A percentile compares a stretch with the other conserved stretches of the same genome.
Evolutionary conservation across 2,329 filamentous ascomycete genomes (phyloP).

Genomic region (Immersiporthe knoxdaviesiana): DNA sequence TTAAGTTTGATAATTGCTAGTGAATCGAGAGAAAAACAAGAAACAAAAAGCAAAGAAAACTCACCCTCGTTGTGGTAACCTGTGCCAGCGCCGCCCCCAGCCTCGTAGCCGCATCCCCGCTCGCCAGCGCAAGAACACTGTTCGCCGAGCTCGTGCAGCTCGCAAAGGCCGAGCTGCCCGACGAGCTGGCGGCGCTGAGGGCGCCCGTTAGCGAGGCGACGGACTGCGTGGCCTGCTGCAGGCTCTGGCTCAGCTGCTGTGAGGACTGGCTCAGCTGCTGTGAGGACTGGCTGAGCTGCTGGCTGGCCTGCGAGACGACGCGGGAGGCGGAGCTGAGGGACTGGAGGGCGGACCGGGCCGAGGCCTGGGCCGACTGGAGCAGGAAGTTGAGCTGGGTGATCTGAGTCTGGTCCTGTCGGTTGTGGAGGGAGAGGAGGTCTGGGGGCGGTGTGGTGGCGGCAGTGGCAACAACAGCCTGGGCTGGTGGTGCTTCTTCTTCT

Average conservation of each 20-base stretch:
- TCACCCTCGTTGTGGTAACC: slow-evolving; percentile 37
- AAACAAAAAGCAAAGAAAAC: slow-evolving; percentile 21
- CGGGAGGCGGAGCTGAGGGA: slow-evolving; percentile 37
- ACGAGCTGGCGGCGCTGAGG: slow-evolving; percentile 36
- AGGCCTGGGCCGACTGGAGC: slow-evolving; percentile 34
- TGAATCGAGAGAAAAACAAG: neutral
- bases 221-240: slow-evolving; percentile 34
- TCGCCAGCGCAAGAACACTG: slow-evolving; percentile 36
- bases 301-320: slow-evolving; percentile 38
- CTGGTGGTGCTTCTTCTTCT: neutral
- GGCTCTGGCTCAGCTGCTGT: slow-evolving; percentile 33
- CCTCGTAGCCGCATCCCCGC: slow-evolving; percentile 35
- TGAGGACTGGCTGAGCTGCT: slow-evolving; percentile 38
- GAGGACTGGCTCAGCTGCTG: slow-evolving; percentile 39
- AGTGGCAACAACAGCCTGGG: too few relatives aligned
- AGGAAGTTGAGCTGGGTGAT: slow-evolving; percentile 32
- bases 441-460: slow-evolving; percentile 36
- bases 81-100: slow-evolving; percentile 39
- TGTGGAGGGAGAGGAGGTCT: slow-evolving; percentile 14
- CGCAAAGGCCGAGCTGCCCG: slow-evolving; percentile 35
- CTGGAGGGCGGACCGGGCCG: slow-evolving; percentile 37
- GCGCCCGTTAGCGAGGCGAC: slow-evolving; percentile 34
- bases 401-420: slow-evolving; percentile 35
- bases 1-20: too few relatives aligned
- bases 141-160: slow-evolving; percentile 36